Conservation (phyloP, 2,329 filamentous ascomycete species). For the Fusarium chaquense region DNA sequence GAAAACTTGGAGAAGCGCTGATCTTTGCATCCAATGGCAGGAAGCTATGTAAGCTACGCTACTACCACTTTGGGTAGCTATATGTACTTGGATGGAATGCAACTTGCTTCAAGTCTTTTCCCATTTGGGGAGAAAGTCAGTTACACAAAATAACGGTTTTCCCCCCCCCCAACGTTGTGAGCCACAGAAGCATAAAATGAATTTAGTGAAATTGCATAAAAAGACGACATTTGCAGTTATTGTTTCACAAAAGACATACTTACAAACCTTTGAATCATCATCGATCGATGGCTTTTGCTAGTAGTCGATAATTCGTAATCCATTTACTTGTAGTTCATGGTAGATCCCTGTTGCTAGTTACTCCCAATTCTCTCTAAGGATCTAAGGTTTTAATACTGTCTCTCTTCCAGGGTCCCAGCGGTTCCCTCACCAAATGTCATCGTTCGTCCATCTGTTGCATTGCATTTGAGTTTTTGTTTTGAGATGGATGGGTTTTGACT, state of each 20-base stretch:
- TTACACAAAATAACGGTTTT: conserved; percentile 22
- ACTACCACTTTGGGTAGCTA: no score
- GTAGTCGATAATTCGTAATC: conserved; percentile 2
- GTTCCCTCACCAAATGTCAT: conserved; percentile 21
- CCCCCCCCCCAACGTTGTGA: conserved; percentile 2
- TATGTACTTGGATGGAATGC: not conserved
- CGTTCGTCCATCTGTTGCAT: conserved; percentile 12
- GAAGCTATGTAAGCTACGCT: not conserved
- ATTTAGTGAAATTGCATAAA: conserved; percentile 13
- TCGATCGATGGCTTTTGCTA: not conserved
- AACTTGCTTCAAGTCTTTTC: not conserved
- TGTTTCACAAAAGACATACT: no score
- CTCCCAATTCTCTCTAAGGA: not conserved
- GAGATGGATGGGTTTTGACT: no score
- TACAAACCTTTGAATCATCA: not conserved
- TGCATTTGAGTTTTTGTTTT: not conserved
- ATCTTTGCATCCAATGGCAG: conserved; percentile 39
- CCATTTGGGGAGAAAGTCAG: conserved; percentile 5
- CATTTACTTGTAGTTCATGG: conserved; percentile 1
- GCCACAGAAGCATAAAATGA: conserved; percentile 22
- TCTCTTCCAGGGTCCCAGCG: conserved; percentile 21
- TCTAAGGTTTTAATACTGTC: no score
- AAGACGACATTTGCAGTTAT: not conserved
- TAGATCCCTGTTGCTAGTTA: not conserved
- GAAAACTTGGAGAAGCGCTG: conserved; percentile 11